Base-by-base conservation (phyloP, 2,329 filamentous ascomycete species). In the Tolypocladium endophyticum region DNA sequence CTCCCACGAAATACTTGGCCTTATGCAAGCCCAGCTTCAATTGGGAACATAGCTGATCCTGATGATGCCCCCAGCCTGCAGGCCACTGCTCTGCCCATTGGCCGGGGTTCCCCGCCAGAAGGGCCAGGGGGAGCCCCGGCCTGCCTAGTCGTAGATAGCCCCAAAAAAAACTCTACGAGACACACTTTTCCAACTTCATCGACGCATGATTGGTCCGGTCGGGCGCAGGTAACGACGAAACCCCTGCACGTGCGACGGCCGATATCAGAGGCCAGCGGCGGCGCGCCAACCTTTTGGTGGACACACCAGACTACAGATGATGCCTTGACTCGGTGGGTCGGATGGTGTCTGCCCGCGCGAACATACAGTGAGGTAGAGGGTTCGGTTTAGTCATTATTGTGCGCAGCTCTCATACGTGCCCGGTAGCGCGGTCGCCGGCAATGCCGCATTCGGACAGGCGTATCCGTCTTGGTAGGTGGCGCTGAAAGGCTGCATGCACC, bases 131-230 rank as follows among this genome's bases (percentile, higher is more conserved):
- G 23, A 30, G 14, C 52, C 54, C 25, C 14, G 54, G 43, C 43
- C 43, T 47, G 43, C n/a, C 43, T 20, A 47, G 43, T 3, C n/a
- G 35, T 14, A 36, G 35, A 12, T 14, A 36, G 35, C 38, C 39
- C 18, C 39, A 45, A 35, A 47, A 47, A 47, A 57, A 57, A 36
- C 45, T 28, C 30, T 47, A 18, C 30, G 45, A 30, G 64, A 65
- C 63, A 62, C 61, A 60, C 63, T 64, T 66, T 66, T 70, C 60
- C 67, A 68, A 73, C 72, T 66, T 73, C 71, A 72, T 70, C 61
- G 61, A 58, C 56, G 36, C 54, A 8, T 74, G 69, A 73, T 73
- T 73, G 72, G 72, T 57, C 67, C 61, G 65, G 64, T 59, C 65
- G 61, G 56, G 64, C 60, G 57, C 64, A 60, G 63, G 64, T 64